These are phyloP conservation scores for Trichosporon ovoides DNA, from an alignment of 1,284 basidiomycete species.

Conservation along the genomic window DNA sequence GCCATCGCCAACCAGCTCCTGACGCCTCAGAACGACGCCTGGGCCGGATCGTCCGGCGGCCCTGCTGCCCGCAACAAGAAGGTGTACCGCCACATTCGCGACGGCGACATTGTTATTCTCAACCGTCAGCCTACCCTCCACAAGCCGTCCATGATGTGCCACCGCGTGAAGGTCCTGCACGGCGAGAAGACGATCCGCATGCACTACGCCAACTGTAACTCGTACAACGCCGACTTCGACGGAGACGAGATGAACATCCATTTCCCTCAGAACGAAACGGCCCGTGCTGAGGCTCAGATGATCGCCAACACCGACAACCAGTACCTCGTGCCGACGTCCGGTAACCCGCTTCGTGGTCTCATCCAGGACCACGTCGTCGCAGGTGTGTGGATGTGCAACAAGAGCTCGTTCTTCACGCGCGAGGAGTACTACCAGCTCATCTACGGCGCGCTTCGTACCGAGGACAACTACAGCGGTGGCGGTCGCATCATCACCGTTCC, in stretches of 20 bases:
- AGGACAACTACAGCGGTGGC: constrained; percentile 65
- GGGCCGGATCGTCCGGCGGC: constrained; percentile 53
- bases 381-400: constrained; percentile 99
- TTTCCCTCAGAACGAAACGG: constrained; percentile 83
- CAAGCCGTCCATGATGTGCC: constrained; percentile 99
- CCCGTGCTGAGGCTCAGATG: constrained; percentile 86
- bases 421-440: constrained; percentile 96
- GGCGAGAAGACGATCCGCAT: constrained; percentile 99
- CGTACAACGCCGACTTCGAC: constrained; percentile 99
- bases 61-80: constrained; percentile 85
- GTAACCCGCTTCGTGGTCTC: constrained; percentile 92
- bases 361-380: constrained; percentile 99
- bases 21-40: constrained; percentile 76
- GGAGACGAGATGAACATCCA: constrained; percentile 99
- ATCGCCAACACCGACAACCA: constrained; percentile 99
- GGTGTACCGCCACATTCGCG: constrained; percentile 88
- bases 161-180: constrained; percentile 83
- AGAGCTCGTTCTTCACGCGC: constrained; percentile 88
- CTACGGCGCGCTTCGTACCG: constrained; percentile 89
- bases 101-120: constrained; percentile 92
- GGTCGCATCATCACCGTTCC: constrained; percentile 76
- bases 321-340: constrained; percentile 96
- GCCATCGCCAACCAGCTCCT: constrained; percentile 96
- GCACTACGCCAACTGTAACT: constrained; percentile 99
- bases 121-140: constrained; percentile 98